Percentiles rank a stretch among this genome's conserved stretches.
phyloP scores from a whole-genome alignment of 352 stramenopile genomes.

The Phytophthora kernoviae region DNA sequence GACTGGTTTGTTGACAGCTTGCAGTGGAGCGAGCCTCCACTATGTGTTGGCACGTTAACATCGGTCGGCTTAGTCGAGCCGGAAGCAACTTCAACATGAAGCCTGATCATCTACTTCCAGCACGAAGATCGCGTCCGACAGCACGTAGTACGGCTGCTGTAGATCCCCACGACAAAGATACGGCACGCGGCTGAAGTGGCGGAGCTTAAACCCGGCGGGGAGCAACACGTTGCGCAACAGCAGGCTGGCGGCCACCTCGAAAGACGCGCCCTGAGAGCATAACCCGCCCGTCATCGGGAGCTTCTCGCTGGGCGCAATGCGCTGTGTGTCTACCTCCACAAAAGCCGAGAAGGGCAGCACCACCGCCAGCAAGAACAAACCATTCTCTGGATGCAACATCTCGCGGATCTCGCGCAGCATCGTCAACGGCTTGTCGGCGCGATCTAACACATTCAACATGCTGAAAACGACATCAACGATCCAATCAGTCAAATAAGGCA shows the following conservation, averaged over 20 bases:
- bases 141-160: constrained; percentile 81
- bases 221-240: constrained; percentile 72
- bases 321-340: constrained; percentile 77
- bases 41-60: constrained; percentile 1
- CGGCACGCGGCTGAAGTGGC: constrained; percentile 80
- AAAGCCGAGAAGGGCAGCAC: constrained; percentile 84
- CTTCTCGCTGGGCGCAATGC: constrained; percentile 60
- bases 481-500: constrained; percentile 16
- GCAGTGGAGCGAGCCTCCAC: too few species aligned
- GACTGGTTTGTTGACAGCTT: background rate
- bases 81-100: constrained; percentile 18
- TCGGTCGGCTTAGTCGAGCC: background rate
- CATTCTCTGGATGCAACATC: constrained; percentile 74
- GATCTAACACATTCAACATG: constrained; percentile 84
- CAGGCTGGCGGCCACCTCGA: constrained; percentile 65
- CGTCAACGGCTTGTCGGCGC: constrained; percentile 77
- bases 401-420: constrained; percentile 78
- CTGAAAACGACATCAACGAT: constrained; percentile 32
- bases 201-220: constrained; percentile 76
- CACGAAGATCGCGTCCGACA: constrained; percentile 88
- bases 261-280: constrained; percentile 61
- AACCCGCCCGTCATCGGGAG: constrained; percentile 73
- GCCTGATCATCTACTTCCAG: constrained; percentile 51
- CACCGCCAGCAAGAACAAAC: constrained; percentile 78
- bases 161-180: constrained; percentile 85